Percentiles rank a stretch among this genome's conserved stretches.
Conservation (phyloP, 805 yeast species). For the Trichomonascus vanleenenianus region DNA sequence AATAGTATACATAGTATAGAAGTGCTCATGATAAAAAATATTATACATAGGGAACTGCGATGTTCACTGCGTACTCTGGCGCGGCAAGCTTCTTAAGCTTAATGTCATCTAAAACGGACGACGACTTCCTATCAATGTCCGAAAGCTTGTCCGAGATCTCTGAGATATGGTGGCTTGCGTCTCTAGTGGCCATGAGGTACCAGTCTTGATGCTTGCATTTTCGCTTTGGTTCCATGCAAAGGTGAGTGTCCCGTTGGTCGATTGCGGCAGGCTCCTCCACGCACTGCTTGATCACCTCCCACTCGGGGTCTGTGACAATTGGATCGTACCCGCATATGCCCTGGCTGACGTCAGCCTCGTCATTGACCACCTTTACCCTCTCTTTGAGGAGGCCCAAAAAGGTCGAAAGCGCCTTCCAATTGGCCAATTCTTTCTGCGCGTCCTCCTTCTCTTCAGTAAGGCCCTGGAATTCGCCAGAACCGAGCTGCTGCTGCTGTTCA, state of each 20-base stretch:
- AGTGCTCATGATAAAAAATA: too few relatives aligned
- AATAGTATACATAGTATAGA: too few relatives aligned
- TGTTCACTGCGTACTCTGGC: too few relatives aligned
- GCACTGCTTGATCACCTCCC: conserved; percentile 1
- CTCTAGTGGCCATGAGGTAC: conserved; percentile 8
- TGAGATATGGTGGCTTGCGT: neutral
- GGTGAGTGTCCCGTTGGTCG: conserved; percentile 5
- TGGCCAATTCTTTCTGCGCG: neutral
- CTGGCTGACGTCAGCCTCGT: conserved; percentile 6
- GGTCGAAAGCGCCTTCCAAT: neutral
- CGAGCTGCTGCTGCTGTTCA: too few relatives aligned
- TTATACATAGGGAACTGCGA: too few relatives aligned
- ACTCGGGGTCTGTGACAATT: conserved; percentile 8
- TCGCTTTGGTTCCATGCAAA: conserved; percentile 17
- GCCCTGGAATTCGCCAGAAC: neutral
- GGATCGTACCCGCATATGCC: conserved; percentile 21
- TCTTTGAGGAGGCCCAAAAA: conserved; percentile 16
- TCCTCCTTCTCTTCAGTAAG: neutral
- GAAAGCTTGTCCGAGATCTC: neutral
- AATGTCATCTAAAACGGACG: too few relatives aligned
- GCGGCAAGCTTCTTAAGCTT: too few relatives aligned
- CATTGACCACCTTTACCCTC: conserved; percentile 16
- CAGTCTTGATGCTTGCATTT: conserved; percentile 20
- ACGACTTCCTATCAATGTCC: neutral
- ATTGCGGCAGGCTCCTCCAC: neutral